Evolutionary conservation across 305 asterid genomes (phyloP), one percentile per base, ranked within the genome.

Genomic region (Fraxinus platypoda): DNA sequence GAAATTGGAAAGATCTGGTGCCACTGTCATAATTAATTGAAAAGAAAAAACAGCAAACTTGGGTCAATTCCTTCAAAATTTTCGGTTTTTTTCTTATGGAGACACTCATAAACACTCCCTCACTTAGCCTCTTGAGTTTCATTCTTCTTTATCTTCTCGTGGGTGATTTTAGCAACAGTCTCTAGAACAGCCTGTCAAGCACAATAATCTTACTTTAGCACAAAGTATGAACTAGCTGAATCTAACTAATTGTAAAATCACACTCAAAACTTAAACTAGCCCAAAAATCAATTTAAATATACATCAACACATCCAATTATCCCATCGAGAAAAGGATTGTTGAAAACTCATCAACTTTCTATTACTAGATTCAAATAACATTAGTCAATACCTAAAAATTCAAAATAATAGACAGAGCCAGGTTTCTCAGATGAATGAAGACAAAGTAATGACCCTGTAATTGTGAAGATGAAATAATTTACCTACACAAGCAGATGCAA

Each of bases 91-190:
- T n/a, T n/a, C n/a, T n/a, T n/a, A n/a, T n/a, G n/a, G n/a, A n/a
- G n/a, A n/a, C n/a, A n/a, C n/a, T n/a, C 30, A 26, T 30, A 30
- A 30, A 30, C 33, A 78, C 3, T 33, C 79, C 78, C 94, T 91
- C 88, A 95, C 98, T 94, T 95, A 34, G 94, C 86, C 83, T 91
- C 95, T 38, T 86, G 89, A n/a, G 96, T 93, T 71, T 94, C 98
- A 79, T 95, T 93, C 88, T 91, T 95, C 94, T 90, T 94, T 66
- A 74, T 83, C 88, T 92, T 94, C 80, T 95, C 99, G 79, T 89
- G 97, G 81, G 97, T 91, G 83, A 95, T 85, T 88, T 90, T 93
- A 81, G 92, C 97, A 86, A 95, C 99, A 72, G 95, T 93, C 95
- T 95, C 99, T 87, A 94, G 81, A 78, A 89, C 95, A 78, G 97